Evolutionary conservation across 495 filamentous ascomycete species (phyloP).

Genomic region (Trichoderma gamsii): DNA sequence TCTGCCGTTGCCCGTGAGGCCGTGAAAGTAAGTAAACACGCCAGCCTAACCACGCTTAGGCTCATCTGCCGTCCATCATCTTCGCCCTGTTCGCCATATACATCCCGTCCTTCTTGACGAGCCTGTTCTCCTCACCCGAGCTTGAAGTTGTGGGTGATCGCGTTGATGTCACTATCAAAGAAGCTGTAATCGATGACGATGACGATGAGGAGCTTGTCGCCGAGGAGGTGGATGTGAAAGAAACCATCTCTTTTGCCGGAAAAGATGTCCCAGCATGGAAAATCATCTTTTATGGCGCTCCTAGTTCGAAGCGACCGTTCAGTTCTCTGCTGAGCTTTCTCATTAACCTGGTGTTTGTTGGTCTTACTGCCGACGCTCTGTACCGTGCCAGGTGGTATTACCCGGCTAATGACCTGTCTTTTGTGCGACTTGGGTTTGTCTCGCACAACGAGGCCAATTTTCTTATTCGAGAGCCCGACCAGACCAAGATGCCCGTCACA

Average conservation of each 20-base stretch:
- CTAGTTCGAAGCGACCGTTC: constrained; percentile 54
- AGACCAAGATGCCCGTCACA: constrained; percentile 63
- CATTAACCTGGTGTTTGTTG: constrained; percentile 62
- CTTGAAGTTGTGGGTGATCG: constrained; percentile 58
- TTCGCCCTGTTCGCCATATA: constrained; percentile 70
- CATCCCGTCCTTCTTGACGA: constrained; percentile 57
- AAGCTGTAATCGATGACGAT: constrained; percentile 36
- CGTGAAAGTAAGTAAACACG: constrained; percentile 16
- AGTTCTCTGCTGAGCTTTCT: constrained; percentile 57
- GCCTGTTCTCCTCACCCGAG: constrained; percentile 49
- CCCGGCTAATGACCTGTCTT: constrained; percentile 67
- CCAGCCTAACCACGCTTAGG: constrained; percentile 17
- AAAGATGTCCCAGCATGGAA: constrained; percentile 39
- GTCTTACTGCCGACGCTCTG: constrained; percentile 66
- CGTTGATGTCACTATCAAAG: constrained; percentile 53
- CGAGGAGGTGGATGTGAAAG: constrained; percentile 44
- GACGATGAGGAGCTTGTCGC: constrained; percentile 27
- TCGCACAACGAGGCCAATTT: constrained; percentile 74
- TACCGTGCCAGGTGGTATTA: constrained; percentile 62
- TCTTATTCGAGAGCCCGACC: constrained; percentile 76
- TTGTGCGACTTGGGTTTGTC: constrained; percentile 79
- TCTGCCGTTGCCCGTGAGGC: constrained; percentile 24
- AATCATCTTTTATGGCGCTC: constrained; percentile 70
- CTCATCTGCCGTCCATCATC: constrained; percentile 49
- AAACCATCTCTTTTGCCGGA: constrained; percentile 41